Conservation (phyloP, 345 rosid species). For the Psidium guajava region DNA sequence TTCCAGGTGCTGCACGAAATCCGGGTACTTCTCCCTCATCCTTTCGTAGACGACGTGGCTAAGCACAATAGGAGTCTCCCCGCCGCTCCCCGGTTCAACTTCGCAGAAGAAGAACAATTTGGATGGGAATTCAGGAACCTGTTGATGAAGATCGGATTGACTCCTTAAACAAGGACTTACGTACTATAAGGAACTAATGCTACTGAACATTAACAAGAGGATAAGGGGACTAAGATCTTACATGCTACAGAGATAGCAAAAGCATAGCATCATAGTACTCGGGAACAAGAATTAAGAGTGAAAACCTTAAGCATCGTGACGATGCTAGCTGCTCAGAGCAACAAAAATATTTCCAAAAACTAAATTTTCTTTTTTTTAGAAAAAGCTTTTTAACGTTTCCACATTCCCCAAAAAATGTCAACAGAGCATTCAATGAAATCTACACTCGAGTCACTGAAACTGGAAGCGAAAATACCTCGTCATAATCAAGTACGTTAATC, state of each 20-base stretch:
- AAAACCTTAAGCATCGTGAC: not conserved
- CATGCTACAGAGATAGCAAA: not conserved
- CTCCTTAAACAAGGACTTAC: not conserved
- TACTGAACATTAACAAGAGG: not conserved
- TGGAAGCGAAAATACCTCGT: not conserved
- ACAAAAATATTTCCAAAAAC: not conserved
- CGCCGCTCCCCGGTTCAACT: constrained; percentile 72
- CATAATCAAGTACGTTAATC: not conserved
- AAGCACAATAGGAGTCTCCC: constrained; percentile 86
- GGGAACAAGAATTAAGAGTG: not conserved
- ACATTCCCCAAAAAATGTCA: not conserved
- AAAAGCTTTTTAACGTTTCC: not conserved
- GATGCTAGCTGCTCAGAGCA: not conserved
- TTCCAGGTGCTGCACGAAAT: constrained; percentile 57
- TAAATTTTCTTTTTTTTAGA: not conserved
- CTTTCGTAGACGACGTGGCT: constrained; percentile 73
- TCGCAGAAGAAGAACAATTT: constrained; percentile 88
- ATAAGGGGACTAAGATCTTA: not conserved
- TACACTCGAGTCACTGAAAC: not conserved
- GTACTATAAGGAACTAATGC: not conserved
- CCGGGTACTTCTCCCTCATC: constrained; percentile 59
- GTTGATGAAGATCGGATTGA: not conserved
- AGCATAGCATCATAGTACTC: not conserved
- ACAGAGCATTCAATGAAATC: not conserved
- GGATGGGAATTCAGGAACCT: constrained; percentile 90